A percentile compares a stretch with the other conserved stretches of the same genome.
These are phyloP conservation scores for Aspergillus asperescens DNA, from an alignment of 495 filamentous ascomycete genomes.

Conservation along the genomic window DNA sequence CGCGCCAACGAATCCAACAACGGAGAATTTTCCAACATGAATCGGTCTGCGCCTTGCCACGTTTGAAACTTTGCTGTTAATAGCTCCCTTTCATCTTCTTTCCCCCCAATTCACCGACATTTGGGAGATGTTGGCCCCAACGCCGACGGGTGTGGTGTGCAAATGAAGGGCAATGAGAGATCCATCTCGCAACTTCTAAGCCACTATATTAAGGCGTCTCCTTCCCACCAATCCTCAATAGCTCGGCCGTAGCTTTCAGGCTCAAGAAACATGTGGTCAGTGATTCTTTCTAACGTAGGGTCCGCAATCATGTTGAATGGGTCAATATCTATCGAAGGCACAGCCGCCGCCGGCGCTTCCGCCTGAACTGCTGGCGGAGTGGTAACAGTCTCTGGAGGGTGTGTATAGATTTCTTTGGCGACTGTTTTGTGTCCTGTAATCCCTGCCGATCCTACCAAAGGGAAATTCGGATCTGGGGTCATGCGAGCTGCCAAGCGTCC, in stretches of 20 bases:
- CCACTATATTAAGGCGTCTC: constrained; percentile 8
- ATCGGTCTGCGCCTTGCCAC: constrained; percentile 5
- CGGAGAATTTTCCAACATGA: constrained; percentile 1
- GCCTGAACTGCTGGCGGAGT: constrained; percentile 13
- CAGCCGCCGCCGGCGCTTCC: neutral
- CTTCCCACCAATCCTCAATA: constrained; percentile 33
- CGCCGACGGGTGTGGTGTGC: neutral
- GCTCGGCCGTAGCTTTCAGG: constrained; percentile 31
- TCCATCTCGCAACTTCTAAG: neutral
- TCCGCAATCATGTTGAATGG: constrained; percentile 16
- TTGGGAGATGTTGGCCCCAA: neutral
- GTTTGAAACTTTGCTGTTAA: neutral
- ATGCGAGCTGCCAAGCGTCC: constrained; percentile 4
- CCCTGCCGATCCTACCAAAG: constrained; percentile 32
- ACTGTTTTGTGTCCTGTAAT: constrained; percentile 35
- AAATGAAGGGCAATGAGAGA: neutral
- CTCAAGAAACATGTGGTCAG: constrained; percentile 26
- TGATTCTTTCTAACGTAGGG: constrained; percentile 16
- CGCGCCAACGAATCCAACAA: constrained; percentile 7
- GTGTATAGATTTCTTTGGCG: constrained; percentile 27
- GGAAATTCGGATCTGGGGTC: constrained; percentile 27
- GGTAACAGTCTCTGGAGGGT: constrained; percentile 29
- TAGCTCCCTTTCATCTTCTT: neutral
- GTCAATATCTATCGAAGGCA: constrained; percentile 11
- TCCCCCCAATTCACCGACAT: neutral